Evolutionary conservation across 495 filamentous ascomycete species (phyloP), one percentile per base, ranked within the genome.

Genomic region (Pseudotulostoma volvatum): DNA sequence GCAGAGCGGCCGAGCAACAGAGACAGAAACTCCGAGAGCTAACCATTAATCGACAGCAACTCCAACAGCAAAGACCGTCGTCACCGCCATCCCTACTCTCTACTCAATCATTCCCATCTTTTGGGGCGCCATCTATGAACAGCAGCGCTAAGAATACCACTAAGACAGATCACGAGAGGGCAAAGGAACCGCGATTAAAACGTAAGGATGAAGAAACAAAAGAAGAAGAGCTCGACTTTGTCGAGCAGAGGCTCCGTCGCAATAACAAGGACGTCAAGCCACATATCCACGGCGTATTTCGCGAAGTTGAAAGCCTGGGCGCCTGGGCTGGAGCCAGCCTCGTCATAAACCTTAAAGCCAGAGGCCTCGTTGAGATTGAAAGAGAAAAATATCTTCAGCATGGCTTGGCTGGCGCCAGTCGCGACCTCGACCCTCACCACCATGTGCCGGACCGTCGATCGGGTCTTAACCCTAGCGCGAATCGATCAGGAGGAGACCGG

Each of bases 261-360:
- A 65, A 47, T 59, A 39, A 67, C 13, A 71, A 71, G 44, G 61
- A 60, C 28, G 52, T 50, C 0, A 56, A 58, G 5, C 60, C 66
- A 0, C 48, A 47, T 8, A 48, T 69, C 34, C 60, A 70, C 13
- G 84, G 81, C 4, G 53, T 71, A 13, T 56, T 94, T 16, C 71
- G 83, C 1, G 81, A 78, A 11, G 62, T 95, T 9, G 81, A 92
- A 48, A 84, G 80, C 3, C 61, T 96, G 0, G 90, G 90, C 0
- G 65, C 84, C 4, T 97, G 90, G 88, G 74, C 77, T 25, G 90
- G 90, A 13, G 86, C 77, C 3, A 93, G 85, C 59, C 52, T 97
- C 37, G 58, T 87, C 1, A 77, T 79, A 0, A 76, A 76, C 36
- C 60, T 93, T 46, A 86, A 86, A 46, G 66, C 90, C 18, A 74